These are phyloP conservation scores for Xylaria curta DNA, from an alignment of 495 filamentous ascomycete genomes.

Conservation along the genomic window DNA sequence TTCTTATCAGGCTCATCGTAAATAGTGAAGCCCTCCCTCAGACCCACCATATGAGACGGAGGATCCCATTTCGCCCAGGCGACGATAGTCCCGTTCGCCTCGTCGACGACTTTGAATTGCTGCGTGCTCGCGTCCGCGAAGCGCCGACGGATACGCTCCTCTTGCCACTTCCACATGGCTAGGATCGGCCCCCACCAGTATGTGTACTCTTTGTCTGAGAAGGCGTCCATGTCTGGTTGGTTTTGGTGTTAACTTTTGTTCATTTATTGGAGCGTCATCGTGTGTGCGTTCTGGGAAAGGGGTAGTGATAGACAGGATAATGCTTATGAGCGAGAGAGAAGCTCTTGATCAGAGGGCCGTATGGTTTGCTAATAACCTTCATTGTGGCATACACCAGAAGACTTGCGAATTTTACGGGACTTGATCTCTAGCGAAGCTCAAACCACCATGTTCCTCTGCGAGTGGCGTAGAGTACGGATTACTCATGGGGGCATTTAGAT, in stretches of 20 bases:
- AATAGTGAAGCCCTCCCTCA: conserved; percentile 28
- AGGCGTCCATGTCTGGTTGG: conserved; percentile 34
- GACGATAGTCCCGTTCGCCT: conserved; percentile 28
- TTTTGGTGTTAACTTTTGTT: not conserved
- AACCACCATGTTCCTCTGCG: not conserved
- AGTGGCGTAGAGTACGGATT: not conserved
- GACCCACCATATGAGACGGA: conserved; percentile 25
- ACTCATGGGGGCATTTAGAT: not conserved
- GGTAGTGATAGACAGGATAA: too few species aligned
- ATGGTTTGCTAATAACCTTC: not conserved
- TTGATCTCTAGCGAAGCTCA: not conserved
- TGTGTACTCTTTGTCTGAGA: conserved; percentile 32
- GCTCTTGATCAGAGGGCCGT: not conserved
- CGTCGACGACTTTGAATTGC: conserved; percentile 37
- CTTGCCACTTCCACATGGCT: conserved; percentile 32
- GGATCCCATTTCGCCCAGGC: conserved; percentile 39
- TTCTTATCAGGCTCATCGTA: conserved; percentile 24
- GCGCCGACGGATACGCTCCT: conserved; percentile 27
- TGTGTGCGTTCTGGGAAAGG: not conserved
- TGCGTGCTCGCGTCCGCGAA: conserved; percentile 33
- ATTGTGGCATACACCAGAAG: not conserved
- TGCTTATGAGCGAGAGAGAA: not conserved
- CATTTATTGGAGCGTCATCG: not conserved
- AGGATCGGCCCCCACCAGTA: conserved; percentile 36
- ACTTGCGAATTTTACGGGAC: not conserved